phyloP scores from a whole-genome alignment of 768 basidiomycete genomes.

The Hypholoma fasciculare region DNA sequence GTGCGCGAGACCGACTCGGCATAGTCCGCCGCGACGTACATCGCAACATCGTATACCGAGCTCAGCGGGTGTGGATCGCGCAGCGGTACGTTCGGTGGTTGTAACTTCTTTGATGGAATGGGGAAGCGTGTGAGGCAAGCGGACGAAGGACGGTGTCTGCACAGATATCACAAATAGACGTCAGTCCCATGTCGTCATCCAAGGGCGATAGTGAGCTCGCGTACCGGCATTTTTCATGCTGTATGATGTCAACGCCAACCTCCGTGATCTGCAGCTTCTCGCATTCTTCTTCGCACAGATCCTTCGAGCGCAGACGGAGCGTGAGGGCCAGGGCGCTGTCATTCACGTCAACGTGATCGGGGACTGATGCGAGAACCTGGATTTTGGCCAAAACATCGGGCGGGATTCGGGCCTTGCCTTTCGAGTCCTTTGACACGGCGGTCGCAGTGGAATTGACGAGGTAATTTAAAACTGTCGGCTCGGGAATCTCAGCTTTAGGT shows the following conservation, averaged over 20 bases:
- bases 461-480: slow-evolving; percentile 39
- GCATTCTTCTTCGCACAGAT: slow-evolving; percentile 47
- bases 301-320: slow-evolving; percentile 60
- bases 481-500: slow-evolving; percentile 32
- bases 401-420: slow-evolving; percentile 39
- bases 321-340: slow-evolving; percentile 52
- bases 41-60: slow-evolving; percentile 48
- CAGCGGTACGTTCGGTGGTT: slow-evolving; percentile 67
- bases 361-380: slow-evolving; percentile 63
- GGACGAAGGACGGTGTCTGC: slow-evolving; percentile 41
- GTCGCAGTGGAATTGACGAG: slow-evolving; percentile 39
- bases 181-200: not conserved
- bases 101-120: slow-evolving; percentile 51
- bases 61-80: slow-evolving; percentile 56
- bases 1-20: slow-evolving; percentile 29
- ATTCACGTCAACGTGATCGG: slow-evolving; percentile 49
- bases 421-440: slow-evolving; percentile 15
- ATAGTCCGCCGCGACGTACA: slow-evolving; percentile 26
- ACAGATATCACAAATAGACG: not conserved
- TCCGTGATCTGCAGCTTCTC: slow-evolving; percentile 55
- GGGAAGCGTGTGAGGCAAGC: slow-evolving; percentile 50
- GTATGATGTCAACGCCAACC: slow-evolving; percentile 58
- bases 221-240: slow-evolving; percentile 69
- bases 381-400: slow-evolving; percentile 58
- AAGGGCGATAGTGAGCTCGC: slow-evolving; percentile 16